Conservation (phyloP, 2,329 filamentous ascomycete species). For the Exophiala viscosa region DNA sequence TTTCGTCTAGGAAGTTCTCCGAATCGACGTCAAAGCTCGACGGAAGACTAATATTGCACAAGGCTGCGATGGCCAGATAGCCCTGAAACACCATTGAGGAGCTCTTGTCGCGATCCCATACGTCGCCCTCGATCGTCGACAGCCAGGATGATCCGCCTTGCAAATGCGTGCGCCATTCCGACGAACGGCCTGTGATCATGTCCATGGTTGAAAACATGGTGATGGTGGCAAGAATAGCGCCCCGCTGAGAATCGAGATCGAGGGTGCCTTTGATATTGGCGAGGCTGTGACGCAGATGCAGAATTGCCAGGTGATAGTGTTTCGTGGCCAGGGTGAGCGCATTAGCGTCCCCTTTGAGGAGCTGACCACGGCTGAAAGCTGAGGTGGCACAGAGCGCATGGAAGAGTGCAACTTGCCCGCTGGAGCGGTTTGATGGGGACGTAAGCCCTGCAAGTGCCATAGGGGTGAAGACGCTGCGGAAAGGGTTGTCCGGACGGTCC, state of each 20-base stretch:
- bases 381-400: constrained; percentile 33
- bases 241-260: constrained; percentile 17
- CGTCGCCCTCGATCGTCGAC: constrained; percentile 14
- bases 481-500: constrained; percentile 32
- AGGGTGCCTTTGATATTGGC: constrained; percentile 31
- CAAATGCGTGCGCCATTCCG: constrained; percentile 30
- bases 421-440: constrained; percentile 23
- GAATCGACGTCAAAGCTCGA: constrained; percentile 25
- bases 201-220: constrained; percentile 26
- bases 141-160: constrained; percentile 29
- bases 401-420: constrained; percentile 32
- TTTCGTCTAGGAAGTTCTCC: constrained; percentile 24
- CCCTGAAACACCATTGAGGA: constrained; percentile 30
- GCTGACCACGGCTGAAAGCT: constrained; percentile 31
- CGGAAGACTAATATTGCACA: constrained; percentile 31
- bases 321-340: constrained; percentile 31
- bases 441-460: constrained; percentile 20
- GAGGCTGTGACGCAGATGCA: constrained; percentile 32
- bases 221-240: constrained; percentile 22
- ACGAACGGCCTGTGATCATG: constrained; percentile 23
- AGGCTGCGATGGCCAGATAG: constrained; percentile 31
- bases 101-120: constrained; percentile 17
- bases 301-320: constrained; percentile 32
- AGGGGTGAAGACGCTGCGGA: constrained; percentile 30
- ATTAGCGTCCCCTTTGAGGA: constrained; percentile 25